Base-by-base conservation (phyloP, 257 asterid species). In the Thymus quinquecostatus region DNA sequence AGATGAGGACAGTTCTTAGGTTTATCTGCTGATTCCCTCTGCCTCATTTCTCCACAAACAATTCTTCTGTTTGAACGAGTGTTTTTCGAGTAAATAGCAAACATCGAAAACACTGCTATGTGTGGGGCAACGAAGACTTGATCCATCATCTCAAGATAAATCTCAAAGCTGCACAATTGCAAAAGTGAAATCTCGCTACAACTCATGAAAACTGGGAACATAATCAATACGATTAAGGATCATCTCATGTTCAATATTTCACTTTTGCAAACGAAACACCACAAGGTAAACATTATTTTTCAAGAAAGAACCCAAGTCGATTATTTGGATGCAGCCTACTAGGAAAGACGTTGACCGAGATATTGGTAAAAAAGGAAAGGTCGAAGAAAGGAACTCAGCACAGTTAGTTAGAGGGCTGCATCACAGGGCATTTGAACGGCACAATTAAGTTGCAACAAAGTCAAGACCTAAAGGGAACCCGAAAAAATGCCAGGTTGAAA, bases 391-490 rank as follows among this genome's bases (percentile, higher is more conserved):
- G 54, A 55, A 40, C 64, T 45, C 68, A 54, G 67, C 68, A 53
- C 8, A 47, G 14, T 14, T 67, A 60, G 72, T 14, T 30, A 59
- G 40, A 34, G 14, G 69, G 79, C 73, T 68, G 75, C 72, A 56
- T 4, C 61, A 44, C 32, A 38, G 33, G 65, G 77, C 58, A 38
- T 30, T 68, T 48, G 48, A 14, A 73, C 29, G 64, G 68, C 76
- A 44, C 49, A 48, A 73, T 57, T 59, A 63, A 29, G 60, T 66
- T 59, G 64, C 70, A 70, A 72, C 57, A 59, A 64, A 55, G 72
- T 70, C 63, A 67, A 60, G 69, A 45, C 74, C 75, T 51, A 54
- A 47, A 44, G 33, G 70, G 68, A 66, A 69, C 68, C 73, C 44
- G 66, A 54, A 48, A 65, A 60, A 41, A 62, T 2, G 73, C 61